Evolutionary conservation across 2,329 filamentous ascomycete genomes (phyloP), one percentile per base, ranked within the genome.

Genomic region (Zymoseptoria ardabiliae): DNA sequence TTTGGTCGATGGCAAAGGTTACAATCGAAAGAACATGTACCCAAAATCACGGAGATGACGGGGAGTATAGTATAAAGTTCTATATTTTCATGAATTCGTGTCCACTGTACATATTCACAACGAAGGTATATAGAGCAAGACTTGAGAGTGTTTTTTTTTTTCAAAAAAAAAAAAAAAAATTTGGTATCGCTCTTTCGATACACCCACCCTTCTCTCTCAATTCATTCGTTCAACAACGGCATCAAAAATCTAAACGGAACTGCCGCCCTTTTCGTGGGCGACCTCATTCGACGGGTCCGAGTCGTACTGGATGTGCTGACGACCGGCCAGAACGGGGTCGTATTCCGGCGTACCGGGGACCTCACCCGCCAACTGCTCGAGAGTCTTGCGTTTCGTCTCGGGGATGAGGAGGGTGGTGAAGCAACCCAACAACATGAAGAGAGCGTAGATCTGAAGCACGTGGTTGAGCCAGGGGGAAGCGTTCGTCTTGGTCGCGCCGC

Each of bases 401-500:
- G 88, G 88, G 21, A 92, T 85, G n/a, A 93, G 75, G 3, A 91
- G 76, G 1, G 86, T 85, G 2, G 84, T 84, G 53, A 90, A 74
- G 53, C 83, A 82, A 41, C 90, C 90, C 55, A 82, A 81, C 5
- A 92, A 78, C 89, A 91, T 92, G 78, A 93, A 91, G 9, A 90
- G 78, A 0, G 88, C 87, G 72, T 90, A 91, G 45, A 91, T 87
- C 71, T 90, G 81, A 77, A 93, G 85, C 45, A 92, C 82, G 58
- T 87, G 85, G 71, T 89, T 82, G 57, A 92, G 79, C 82, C 86
- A 88, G 1, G 87, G 88, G 1, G 73, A 78, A 0, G 81, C 81
- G 20, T 77, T 75, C 61, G 81, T 82, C 17, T 77, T 72, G 7
- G 77, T 74, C 0, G 77, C 73, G 23, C 85, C 87, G 30, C 81